Conservation (phyloP, 140 eudicot genomes). For the Senecio squalidus region DNA sequence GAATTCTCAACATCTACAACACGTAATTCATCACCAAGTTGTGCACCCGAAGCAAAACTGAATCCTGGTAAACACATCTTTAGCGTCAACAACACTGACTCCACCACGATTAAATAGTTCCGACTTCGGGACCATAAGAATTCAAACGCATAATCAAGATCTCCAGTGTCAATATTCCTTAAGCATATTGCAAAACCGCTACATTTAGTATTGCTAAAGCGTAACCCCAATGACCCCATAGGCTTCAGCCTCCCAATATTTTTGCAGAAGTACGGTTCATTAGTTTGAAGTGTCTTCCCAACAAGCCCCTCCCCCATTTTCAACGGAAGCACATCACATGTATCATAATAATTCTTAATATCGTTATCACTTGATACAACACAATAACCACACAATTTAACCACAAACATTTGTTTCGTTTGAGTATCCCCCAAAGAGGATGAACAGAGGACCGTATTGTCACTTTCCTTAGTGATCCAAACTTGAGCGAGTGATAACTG, state of each 20-base stretch:
- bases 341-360: neutral
- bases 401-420: neutral
- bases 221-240: neutral
- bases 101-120: neutral
- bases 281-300: slow-evolving; percentile 6
- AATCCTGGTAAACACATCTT: slow-evolving; percentile 5
- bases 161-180: slow-evolving; percentile 2
- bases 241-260: no score
- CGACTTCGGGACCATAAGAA: neutral
- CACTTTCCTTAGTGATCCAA: neutral
- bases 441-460: neutral
- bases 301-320: neutral
- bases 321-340: neutral
- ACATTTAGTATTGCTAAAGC: accelerated
- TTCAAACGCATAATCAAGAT: slow-evolving; percentile 10
- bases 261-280: neutral
- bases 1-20: neutral
- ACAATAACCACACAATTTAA: slow-evolving; percentile 7
- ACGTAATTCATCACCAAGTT: slow-evolving; percentile 1
- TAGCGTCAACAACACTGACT: neutral
- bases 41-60: slow-evolving; percentile 6
- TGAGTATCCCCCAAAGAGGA: neutral
- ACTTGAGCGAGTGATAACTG: neutral
- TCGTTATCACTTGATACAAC: no score
- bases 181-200: slow-evolving; percentile 8